Conservation (phyloP, 2,329 filamentous ascomycete species). For the Coniosporium tulheliwenetii region DNA sequence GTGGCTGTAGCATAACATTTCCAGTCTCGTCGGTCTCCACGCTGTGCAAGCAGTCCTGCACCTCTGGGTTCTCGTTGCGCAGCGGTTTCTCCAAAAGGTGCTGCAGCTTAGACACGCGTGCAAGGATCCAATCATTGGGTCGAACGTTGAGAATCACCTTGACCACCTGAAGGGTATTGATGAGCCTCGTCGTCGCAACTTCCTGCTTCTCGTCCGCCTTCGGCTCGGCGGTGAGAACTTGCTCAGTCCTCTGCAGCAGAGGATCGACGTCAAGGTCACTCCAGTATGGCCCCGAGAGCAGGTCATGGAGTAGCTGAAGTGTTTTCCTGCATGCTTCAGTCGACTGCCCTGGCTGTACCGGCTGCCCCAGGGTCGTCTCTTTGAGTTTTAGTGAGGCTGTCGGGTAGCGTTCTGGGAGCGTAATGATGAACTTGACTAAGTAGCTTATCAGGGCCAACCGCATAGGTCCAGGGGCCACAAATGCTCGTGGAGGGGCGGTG, state of each 20-base stretch:
- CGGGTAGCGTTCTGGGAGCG: constrained; percentile 71
- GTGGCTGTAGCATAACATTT: constrained; percentile 48
- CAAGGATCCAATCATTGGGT: constrained; percentile 76
- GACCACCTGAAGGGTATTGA: constrained; percentile 87
- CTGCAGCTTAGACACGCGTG: constrained; percentile 61
- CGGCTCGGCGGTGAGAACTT: constrained; percentile 62
- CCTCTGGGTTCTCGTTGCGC: constrained; percentile 75
- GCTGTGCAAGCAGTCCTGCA: constrained; percentile 81
- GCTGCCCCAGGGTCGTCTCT: constrained; percentile 33
- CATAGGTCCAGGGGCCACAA: constrained; percentile 34
- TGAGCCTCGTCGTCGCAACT: constrained; percentile 68
- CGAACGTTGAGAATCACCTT: constrained; percentile 81
- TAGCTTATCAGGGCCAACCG: constrained; percentile 83
- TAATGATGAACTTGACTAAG: constrained; percentile 85
- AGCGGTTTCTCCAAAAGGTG: constrained; percentile 82
- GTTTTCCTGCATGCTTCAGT: constrained; percentile 78
- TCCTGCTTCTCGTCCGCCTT: constrained; percentile 38
- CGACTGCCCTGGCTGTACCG: constrained; percentile 36
- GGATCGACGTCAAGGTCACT: constrained; percentile 73
- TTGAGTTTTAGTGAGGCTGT: constrained; percentile 51
- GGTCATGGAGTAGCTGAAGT: constrained; percentile 63
- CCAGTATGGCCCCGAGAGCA: constrained; percentile 82
- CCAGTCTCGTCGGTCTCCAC: constrained; percentile 54
- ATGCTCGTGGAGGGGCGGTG: constrained; percentile 4
- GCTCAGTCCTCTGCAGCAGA: constrained; percentile 78